Evolutionary conservation across 1,139 yeast species (phyloP).

Genomic region (Candida sanyaensis): DNA sequence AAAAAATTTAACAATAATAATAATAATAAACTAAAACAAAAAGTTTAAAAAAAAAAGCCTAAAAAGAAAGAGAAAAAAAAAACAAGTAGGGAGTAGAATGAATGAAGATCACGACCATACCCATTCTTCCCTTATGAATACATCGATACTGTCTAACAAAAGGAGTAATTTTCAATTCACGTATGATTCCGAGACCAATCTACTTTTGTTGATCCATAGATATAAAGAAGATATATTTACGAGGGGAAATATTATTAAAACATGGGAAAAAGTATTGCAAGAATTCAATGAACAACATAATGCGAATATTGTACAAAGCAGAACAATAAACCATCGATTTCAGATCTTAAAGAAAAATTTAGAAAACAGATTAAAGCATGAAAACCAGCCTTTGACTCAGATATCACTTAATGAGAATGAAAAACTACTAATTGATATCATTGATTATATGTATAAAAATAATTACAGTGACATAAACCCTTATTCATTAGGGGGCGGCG

Average conservation of each 20-base stretch:
- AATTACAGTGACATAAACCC: conserved; percentile 8
- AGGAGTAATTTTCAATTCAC: conserved; percentile 26
- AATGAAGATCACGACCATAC: conserved; percentile 2
- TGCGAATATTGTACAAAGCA: conserved; percentile 26
- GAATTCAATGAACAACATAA: conserved; percentile 24
- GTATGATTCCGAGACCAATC: conserved; percentile 26
- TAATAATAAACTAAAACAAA: background rate
- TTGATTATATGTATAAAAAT: conserved; percentile 11
- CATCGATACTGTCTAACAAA: conserved; percentile 8
- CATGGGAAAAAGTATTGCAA: conserved; percentile 28
- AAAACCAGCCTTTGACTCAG: conserved; percentile 13
- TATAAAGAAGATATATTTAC: conserved; percentile 26
- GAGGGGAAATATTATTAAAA: conserved; percentile 30
- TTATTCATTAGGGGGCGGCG: conserved; percentile 3
- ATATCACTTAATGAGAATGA: conserved; percentile 30
- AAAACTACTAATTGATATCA: conserved; percentile 19
- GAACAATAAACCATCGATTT: conserved; percentile 33
- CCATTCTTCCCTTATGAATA: background rate
- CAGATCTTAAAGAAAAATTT: conserved; percentile 25
- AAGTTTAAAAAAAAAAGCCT: background rate
- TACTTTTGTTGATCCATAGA: conserved; percentile 23
- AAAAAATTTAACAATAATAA: background rate
- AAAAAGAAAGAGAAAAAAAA: background rate
- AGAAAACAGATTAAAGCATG: conserved; percentile 22
- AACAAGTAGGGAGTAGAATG: background rate